Evolutionary conservation across 2,329 filamentous ascomycete species (phyloP).

Genomic region (Exophiala phaeomuriformis): DNA sequence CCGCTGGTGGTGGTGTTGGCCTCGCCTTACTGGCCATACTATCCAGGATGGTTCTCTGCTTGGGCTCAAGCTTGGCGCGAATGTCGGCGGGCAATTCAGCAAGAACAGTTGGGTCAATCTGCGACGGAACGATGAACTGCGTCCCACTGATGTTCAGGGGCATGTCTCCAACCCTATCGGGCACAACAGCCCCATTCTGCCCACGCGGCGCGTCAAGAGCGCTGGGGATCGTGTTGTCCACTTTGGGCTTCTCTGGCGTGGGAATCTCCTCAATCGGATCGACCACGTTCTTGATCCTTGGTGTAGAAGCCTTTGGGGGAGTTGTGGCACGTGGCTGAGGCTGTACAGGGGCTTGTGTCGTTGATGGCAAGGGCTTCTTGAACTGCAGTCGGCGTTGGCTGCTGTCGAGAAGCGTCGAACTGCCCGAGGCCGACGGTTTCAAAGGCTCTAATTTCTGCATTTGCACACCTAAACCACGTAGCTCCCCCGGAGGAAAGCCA

Average conservation of each 20-base stretch:
- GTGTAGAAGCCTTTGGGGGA: slow-evolving; percentile 8
- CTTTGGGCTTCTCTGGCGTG: slow-evolving; percentile 35
- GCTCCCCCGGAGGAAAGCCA: slow-evolving; percentile 78
- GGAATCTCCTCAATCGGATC: slow-evolving; percentile 49
- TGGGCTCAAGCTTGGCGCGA: slow-evolving; percentile 62
- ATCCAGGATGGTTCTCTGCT: slow-evolving; percentile 35
- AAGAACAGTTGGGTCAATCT: slow-evolving; percentile 73
- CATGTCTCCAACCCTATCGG: slow-evolving; percentile 23
- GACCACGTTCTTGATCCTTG: slow-evolving; percentile 22
- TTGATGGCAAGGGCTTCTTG: slow-evolving; percentile 44
- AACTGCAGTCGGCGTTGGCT: slow-evolving; percentile 78
- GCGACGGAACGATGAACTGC: slow-evolving; percentile 79
- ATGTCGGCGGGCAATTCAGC: slow-evolving; percentile 81
- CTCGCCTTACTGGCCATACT: slow-evolving; percentile 7
- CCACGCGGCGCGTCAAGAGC: slow-evolving; percentile 19
- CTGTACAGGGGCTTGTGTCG: slow-evolving; percentile 6
- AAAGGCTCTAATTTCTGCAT: slow-evolving; percentile 85
- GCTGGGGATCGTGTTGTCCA: slow-evolving; percentile 23
- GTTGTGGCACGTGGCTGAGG: slow-evolving; percentile 4
- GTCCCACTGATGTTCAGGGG: slow-evolving; percentile 73
- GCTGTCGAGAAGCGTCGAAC: slow-evolving; percentile 45
- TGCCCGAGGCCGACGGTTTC: slow-evolving; percentile 42
- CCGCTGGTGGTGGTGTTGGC: slow-evolving; percentile 1
- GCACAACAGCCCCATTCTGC: no score
- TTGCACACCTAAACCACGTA: slow-evolving; percentile 87